Percentiles rank a stretch among this genome's conserved stretches.
These are phyloP conservation scores for Solanum piurae DNA, from an alignment of 257 asterid genomes.

Conservation along the genomic window DNA sequence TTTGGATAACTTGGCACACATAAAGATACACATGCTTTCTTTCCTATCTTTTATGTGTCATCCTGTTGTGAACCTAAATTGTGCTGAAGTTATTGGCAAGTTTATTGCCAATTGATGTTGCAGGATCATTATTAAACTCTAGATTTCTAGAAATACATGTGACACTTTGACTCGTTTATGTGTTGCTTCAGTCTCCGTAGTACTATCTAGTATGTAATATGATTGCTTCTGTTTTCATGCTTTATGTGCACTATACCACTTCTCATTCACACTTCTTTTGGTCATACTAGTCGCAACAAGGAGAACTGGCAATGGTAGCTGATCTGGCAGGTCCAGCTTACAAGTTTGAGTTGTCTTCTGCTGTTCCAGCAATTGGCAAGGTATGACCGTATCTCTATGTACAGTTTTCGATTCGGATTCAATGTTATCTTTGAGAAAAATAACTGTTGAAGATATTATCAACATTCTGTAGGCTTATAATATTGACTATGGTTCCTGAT, in stretches of 20 bases:
- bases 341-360: slow-evolving; percentile 56
- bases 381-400: slow-evolving; percentile 21
- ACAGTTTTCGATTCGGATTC: neutral
- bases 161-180: neutral
- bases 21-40: neutral
- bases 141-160: neutral
- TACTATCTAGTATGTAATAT: neutral
- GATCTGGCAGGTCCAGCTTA: slow-evolving; percentile 71
- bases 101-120: neutral
- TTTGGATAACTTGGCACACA: neutral
- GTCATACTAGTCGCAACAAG: slow-evolving; percentile 52
- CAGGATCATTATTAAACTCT: neutral
- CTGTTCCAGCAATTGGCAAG: slow-evolving; percentile 68
- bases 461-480: neutral
- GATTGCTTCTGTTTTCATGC: neutral
- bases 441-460: neutral
- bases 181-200: neutral
- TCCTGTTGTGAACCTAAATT: neutral
- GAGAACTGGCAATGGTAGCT: slow-evolving; percentile 73
- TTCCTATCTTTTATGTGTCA: neutral
- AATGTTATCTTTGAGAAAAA: neutral
- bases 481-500: neutral
- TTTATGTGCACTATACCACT: neutral
- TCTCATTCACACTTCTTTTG: slow-evolving; percentile 9
- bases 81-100: neutral